Base-by-base conservation (phyloP, 108 stramenopile species). In the Skeletonema marinoi region DNA sequence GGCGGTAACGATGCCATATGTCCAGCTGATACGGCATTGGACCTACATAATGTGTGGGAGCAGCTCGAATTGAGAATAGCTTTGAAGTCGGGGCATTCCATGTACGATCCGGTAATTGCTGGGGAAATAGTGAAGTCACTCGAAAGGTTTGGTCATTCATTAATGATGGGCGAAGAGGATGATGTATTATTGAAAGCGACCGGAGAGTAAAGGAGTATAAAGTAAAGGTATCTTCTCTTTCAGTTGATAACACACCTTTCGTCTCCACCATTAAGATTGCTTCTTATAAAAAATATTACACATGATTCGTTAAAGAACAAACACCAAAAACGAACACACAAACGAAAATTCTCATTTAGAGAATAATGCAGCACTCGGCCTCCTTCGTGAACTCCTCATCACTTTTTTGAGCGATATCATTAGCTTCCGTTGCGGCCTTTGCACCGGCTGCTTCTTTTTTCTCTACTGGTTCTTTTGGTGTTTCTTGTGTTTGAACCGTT, bases 11-110 rank as follows among this genome's bases (percentile, higher is more conserved):
- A 94, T 72, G 60, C 76, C 12, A 92, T 94, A 33, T 93, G 92
- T 74, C 93, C 93, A 19, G 81, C 88, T 14, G 89, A 90, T 51
- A 86, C 90, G 14, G 93, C 93, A 16, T 60, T 91, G 21, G 93
- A 94, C 69, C 74, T 92, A 35, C 65, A 78, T 65, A 21, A 76
- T 39, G 72, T 54, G 8, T 89, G 89, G 88, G 82, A 77, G 30
- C 70, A 80, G 66, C 32, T 93, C 48, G 93, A 94, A 81, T 63
- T 91, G 25, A 74, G 90, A 54, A 89, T 94, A 42, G 85, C 85
- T 14, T 17, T 81, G 25, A 32, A 75, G 14, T 75, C 85, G 30
- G 90, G 90, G 36, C 93, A 94, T 72, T 92, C 90, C 29, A 91
- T 91, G 90, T 94, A 94, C 77, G 90, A 94, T 80, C 80, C 88